Conservation (phyloP, 345 rosid species). For the Dipteronia dyeriana region DNA sequence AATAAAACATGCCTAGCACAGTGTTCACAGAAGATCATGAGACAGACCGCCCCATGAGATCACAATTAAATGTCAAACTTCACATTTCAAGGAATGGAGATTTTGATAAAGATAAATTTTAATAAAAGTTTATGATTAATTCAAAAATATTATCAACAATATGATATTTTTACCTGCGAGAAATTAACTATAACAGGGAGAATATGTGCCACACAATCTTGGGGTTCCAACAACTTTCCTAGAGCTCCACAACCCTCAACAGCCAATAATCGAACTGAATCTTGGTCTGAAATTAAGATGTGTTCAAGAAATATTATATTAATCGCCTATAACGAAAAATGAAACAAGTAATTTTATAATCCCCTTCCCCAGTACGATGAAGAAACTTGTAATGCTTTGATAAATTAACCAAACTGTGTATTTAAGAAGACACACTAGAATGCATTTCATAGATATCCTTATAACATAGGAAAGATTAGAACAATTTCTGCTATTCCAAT, state of each 20-base stretch:
- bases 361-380: not conserved
- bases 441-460: slow-evolving; percentile 1
- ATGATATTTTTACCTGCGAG: slow-evolving; percentile 55
- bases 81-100: not conserved
- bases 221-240: slow-evolving; percentile 77
- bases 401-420: not conserved
- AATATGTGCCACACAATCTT: slow-evolving; percentile 68
- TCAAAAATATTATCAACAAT: not conserved
- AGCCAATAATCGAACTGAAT: slow-evolving; percentile 75
- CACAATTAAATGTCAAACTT: not conserved
- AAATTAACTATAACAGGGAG: slow-evolving; percentile 78
- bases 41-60: not conserved
- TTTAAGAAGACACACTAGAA: not conserved
- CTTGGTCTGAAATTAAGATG: slow-evolving; percentile 57
- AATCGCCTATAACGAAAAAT: not conserved
- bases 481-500: not conserved
- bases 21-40: not conserved
- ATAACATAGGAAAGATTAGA: not conserved
- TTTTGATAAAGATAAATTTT: not conserved
- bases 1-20: not conserved
- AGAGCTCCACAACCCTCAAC: slow-evolving; percentile 84
- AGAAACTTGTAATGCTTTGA: not conserved
- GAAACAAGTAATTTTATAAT: not conserved
- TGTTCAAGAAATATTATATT: not conserved
- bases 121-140: not conserved